These are phyloP conservation scores for Cymodocea nodosa DNA, from an alignment of 116 monocot genomes.

Conservation along the genomic window DNA sequence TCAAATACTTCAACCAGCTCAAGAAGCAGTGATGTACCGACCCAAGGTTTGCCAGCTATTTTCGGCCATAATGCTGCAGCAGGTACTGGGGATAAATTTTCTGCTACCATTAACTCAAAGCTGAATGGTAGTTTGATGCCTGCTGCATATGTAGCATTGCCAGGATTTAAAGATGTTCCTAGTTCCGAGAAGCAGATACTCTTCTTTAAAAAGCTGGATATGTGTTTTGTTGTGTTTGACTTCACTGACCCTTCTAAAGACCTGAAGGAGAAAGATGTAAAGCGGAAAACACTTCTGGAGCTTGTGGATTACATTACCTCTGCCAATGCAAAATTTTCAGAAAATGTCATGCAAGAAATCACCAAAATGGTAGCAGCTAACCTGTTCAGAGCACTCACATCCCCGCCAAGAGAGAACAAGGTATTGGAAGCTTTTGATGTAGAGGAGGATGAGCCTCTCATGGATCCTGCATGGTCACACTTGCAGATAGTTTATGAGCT, in stretches of 20 bases:
- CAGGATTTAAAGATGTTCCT: slow-evolving; percentile 18
- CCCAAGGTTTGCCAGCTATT: not conserved
- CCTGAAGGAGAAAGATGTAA: slow-evolving; percentile 24
- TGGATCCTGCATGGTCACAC: slow-evolving; percentile 30
- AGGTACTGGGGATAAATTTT: slow-evolving; percentile 7
- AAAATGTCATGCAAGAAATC: slow-evolving; percentile 22
- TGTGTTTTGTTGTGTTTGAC: too few species aligned
- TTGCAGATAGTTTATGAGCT: slow-evolving; percentile 42
- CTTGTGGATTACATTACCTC: slow-evolving; percentile 21
- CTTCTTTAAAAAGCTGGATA: slow-evolving; percentile 1
- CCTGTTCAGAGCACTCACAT: slow-evolving; percentile 15
- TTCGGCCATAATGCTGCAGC: slow-evolving; percentile 6
- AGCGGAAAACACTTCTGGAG: slow-evolving; percentile 21
- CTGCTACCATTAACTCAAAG: slow-evolving; percentile 1
- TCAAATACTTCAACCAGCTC: slow-evolving; percentile 15
- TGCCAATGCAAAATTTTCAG: slow-evolving; percentile 18
- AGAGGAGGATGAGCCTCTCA: slow-evolving; percentile 24
- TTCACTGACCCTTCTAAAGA: too few species aligned
- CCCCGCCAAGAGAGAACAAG: slow-evolving; percentile 20
- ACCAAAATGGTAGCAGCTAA: slow-evolving; percentile 23
- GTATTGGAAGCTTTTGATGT: slow-evolving; percentile 22
- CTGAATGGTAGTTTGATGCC: slow-evolving; percentile 18
- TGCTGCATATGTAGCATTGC: slow-evolving; percentile 12
- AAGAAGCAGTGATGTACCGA: slow-evolving; percentile 17
- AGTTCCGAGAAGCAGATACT: slow-evolving; percentile 17